Conservation (phyloP, 75 land plant genomes). For the Picea glauca region DNA sequence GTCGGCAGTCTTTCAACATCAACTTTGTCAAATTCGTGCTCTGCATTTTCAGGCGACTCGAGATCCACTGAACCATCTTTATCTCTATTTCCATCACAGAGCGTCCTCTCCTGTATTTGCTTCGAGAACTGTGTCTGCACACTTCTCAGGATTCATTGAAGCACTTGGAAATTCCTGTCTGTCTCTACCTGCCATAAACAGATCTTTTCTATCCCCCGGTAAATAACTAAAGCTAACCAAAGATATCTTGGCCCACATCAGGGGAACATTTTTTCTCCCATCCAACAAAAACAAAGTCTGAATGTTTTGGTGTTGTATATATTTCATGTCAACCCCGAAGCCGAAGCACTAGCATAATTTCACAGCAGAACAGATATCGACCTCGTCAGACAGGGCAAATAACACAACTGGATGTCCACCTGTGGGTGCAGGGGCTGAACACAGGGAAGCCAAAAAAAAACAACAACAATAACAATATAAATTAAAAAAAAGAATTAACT, state of each 20-base stretch:
- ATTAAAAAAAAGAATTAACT: too few relatives aligned
- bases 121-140: neutral
- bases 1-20: conserved; percentile 57
- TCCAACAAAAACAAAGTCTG: neutral
- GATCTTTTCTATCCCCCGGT: neutral
- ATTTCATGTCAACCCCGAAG: too few relatives aligned
- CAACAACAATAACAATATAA: too few relatives aligned
- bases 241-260: neutral
- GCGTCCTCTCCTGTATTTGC: neutral
- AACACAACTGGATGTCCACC: too few relatives aligned
- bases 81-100: neutral
- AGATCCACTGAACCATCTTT: neutral
- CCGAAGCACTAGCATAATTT: too few relatives aligned
- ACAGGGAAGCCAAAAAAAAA: too few relatives aligned
- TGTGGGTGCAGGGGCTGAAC: too few relatives aligned
- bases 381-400: too few relatives aligned
- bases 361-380: too few relatives aligned
- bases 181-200: neutral
- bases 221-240: neutral
- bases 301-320: neutral
- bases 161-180: neutral
- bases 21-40: conserved; percentile 43
- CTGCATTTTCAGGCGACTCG: neutral
- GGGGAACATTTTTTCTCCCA: neutral
- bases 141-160: neutral